Evolutionary conservation across 2,329 filamentous ascomycete genomes (phyloP), one percentile per base, ranked within the genome.

Genomic region (Reticulascus tulasneorum): DNA sequence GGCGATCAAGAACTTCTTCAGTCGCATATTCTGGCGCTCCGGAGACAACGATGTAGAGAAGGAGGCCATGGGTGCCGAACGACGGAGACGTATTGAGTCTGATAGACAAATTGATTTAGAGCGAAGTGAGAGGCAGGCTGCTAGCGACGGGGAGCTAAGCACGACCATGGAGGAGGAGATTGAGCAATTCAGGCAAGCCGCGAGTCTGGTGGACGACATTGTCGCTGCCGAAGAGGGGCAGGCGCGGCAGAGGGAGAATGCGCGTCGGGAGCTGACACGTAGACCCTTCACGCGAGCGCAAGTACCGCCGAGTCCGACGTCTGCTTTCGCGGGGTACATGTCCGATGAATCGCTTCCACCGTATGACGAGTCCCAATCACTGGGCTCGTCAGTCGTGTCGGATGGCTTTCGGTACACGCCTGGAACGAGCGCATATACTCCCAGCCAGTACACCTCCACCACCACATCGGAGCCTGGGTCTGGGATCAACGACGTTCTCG

Each of bases 91-190:
- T n/a, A n/a, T n/a, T n/a, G n/a, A n/a, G n/a, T n/a, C n/a, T n/a
- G n/a, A n/a, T n/a, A n/a, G n/a, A n/a, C n/a, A n/a, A n/a, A n/a
- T n/a, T n/a, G n/a, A n/a, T n/a, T n/a, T n/a, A n/a, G n/a, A n/a
- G n/a, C n/a, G n/a, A n/a, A n/a, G n/a, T n/a, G n/a, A n/a, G 38
- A 24, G 23, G 9, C 9, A n/a, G 23, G 23, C 23, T n/a, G 23
- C 9, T 9, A 24, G 23, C 23, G 23, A 29, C 13, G 51, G n/a
- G n/a, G n/a, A n/a, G n/a, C n/a, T n/a, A n/a, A n/a, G n/a, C n/a
- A 60, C 47, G 9, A 64, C 64, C 4, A 67, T 73, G 62, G 66
- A 69, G 44, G 62, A 71, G 46, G 69, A 73, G 47, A 62, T 75
- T 44, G 63, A 67, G 4, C 58, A 64, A 31, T 68, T 75, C 51